These are phyloP conservation scores for Aspergillus nanangensis DNA, from an alignment of 495 filamentous ascomycete genomes.

Conservation along the genomic window DNA sequence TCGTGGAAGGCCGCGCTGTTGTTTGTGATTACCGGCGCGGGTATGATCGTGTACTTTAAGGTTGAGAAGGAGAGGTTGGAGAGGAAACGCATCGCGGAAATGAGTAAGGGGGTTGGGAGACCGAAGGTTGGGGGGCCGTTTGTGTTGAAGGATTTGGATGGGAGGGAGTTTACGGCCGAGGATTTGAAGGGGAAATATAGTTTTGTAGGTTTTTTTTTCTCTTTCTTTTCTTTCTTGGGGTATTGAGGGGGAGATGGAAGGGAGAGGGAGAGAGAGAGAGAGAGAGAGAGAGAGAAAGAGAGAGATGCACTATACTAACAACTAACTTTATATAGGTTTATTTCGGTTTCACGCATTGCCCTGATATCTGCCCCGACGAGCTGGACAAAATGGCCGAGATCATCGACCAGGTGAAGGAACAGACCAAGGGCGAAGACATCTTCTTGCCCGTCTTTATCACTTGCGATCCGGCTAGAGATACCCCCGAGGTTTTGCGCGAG, in stretches of 20 bases:
- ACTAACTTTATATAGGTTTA: slow-evolving; percentile 58
- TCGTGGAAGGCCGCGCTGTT: slow-evolving; percentile 83
- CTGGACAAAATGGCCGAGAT: slow-evolving; percentile 97
- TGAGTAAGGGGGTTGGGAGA: slow-evolving; percentile 84
- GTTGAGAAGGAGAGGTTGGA: slow-evolving; percentile 85
- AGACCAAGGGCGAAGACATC: slow-evolving; percentile 41
- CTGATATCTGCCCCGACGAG: slow-evolving; percentile 98
- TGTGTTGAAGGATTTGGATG: slow-evolving; percentile 74
- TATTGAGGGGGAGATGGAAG: background rate
- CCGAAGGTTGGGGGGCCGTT: slow-evolving; percentile 92
- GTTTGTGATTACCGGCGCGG: slow-evolving; percentile 73
- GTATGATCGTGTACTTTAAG: slow-evolving; percentile 84
- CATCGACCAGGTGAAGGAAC: slow-evolving; percentile 71
- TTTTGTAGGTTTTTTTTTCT: slow-evolving; percentile 44
- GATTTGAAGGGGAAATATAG: slow-evolving; percentile 84
- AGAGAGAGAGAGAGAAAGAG: background rate
- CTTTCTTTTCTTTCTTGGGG: background rate
- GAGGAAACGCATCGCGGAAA: slow-evolving; percentile 78
- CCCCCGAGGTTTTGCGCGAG: slow-evolving; percentile 72
- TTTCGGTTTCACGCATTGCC: slow-evolving; percentile 97
- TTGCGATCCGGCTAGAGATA: slow-evolving; percentile 90
- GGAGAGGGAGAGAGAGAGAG: background rate
- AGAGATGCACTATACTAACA: background rate
- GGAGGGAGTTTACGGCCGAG: slow-evolving; percentile 66
- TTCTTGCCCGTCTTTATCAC: slow-evolving; percentile 84